Base-by-base conservation (phyloP, 805 yeast genomes). In the Yamadazyma tumulicola region DNA sequence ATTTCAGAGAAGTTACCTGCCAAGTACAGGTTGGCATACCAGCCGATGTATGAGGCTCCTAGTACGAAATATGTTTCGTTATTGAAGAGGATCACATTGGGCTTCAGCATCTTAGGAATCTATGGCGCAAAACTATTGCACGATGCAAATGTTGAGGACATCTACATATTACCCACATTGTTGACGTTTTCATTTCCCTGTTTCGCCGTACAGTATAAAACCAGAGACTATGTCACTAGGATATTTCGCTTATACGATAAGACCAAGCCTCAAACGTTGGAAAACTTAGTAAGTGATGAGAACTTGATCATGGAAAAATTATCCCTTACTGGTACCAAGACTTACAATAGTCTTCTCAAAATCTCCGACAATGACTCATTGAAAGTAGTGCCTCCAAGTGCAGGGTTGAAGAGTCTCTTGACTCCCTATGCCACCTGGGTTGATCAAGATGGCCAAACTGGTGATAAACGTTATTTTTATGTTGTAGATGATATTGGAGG, bases 401-500 rank as follows among this genome's bases (percentile, higher is more conserved):
- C n/a, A 2, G 25, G 14, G 10, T 9, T 29, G 7, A 23, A 31
- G 5, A 22, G 30, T 9, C 22, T 43, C 9, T 35, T 57, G 19
- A 32, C 42, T 4, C 60, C 67, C 9, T 60, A 61, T 35, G 43
- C 54, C 11, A 45, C 59, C 5, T 64, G 78, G 67, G 52, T 61
- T 21, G 71, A 69, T 27, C 46, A 47, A 10, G 70, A 67, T 29
- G 51, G 55, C 5, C 59, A 56, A 19, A 44, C 64, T 5, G 61
- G 62, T 1, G 43, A 48, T 4, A 53, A 57, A 7, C 61, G 72
- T 31, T 54, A 59, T 12, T 77, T 65, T 52, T 82, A 77, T 48
- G 73, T 85, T 2, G 74, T 70, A 11, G 94, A 85, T 49, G 81
- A 85, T 44, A 64, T 82, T 28, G 93, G 95, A 2, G 94, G 94